Evolutionary conservation across 2,329 filamentous ascomycete genomes (phyloP), one percentile per base, ranked within the genome.

Genomic region (Myriosclerotinia duriaeana): DNA sequence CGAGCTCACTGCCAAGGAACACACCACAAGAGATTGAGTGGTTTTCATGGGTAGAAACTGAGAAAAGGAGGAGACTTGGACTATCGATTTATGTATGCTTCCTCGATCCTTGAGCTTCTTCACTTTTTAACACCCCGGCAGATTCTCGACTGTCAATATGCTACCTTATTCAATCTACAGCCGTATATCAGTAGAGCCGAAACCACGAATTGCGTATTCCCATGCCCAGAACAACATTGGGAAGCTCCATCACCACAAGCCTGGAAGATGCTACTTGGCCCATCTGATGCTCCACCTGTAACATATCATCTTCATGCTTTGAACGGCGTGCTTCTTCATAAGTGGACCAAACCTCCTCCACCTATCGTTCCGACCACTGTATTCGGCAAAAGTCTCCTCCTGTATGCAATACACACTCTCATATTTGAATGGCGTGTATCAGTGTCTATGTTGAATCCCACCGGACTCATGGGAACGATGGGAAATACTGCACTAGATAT

Each of bases 391-490:
- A 71, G 69, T 4, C 66, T 74, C 8, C 65, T 75, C 8, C 69
- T 75, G n/a, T 75, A 75, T 52, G 72, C 73, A 4, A 66, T 75
- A 1, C 73, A 74, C 55, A 73, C 72, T 1, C 73, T 74, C 42
- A 72, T 75, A 36, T 75, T 74, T 53, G 73, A 75, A 59, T 75
- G 73, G 73, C 71, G 73, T 2, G 70, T 72, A 66, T 66, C 70
- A 14, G 73, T 72, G 6, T 69, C 62, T 3, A 75, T 75, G 73
- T 68, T 74, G 38, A 74, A 74, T 48, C 73, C 73, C 0, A 75
- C 73, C 0, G 73, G 73, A 11, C 59, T 75, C 0, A 72, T 72
- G 66, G 73, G 72, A 3, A 69, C 71, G 1, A 69, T 72, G 17
- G 70, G 71, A 5, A 72, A 71, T 42, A 69, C 69, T 1, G 71